These are phyloP conservation scores for Xylariaceae sp. DNA, from an alignment of 2,329 filamentous ascomycete genomes.

Conservation along the genomic window DNA sequence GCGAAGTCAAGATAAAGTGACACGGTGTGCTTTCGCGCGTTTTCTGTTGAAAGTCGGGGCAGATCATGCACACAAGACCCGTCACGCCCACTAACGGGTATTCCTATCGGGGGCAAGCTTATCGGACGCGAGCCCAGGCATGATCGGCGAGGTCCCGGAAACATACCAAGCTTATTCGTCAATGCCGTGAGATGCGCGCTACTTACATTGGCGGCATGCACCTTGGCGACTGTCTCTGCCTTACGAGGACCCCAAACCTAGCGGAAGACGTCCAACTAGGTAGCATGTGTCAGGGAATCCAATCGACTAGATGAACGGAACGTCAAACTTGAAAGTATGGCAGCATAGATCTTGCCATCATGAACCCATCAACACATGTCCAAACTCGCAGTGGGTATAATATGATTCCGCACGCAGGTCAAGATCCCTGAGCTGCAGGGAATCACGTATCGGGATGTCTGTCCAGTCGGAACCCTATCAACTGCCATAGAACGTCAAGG, in stretches of 20 bases:
- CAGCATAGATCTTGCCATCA: slow-evolving; percentile 3
- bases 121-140: background rate
- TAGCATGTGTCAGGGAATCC: no score
- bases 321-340: slow-evolving; percentile 11
- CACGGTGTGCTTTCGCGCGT: background rate
- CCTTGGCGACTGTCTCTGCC: slow-evolving; percentile 3
- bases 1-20: background rate
- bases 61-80: slow-evolving; percentile 4
- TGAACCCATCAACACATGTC: slow-evolving; percentile 5
- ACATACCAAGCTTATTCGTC: background rate
- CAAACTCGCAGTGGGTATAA: slow-evolving; percentile 12
- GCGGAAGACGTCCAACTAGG: no score
- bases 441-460: slow-evolving; percentile 14
- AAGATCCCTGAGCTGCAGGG: slow-evolving; percentile 3
- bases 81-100: background rate
- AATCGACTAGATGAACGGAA: background rate
- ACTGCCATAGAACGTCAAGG: slow-evolving; percentile 12
- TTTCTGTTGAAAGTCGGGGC: background rate
- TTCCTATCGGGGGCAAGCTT: background rate
- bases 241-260: background rate
- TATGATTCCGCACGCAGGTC: background rate
- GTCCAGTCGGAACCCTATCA: slow-evolving; percentile 16
- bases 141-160: background rate
- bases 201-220: background rate
- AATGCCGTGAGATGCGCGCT: background rate